Percentiles rank a stretch among this genome's conserved stretches.
phyloP scores from a whole-genome alignment of 805 yeast genomes.

The Starmerella kuoi region DNA sequence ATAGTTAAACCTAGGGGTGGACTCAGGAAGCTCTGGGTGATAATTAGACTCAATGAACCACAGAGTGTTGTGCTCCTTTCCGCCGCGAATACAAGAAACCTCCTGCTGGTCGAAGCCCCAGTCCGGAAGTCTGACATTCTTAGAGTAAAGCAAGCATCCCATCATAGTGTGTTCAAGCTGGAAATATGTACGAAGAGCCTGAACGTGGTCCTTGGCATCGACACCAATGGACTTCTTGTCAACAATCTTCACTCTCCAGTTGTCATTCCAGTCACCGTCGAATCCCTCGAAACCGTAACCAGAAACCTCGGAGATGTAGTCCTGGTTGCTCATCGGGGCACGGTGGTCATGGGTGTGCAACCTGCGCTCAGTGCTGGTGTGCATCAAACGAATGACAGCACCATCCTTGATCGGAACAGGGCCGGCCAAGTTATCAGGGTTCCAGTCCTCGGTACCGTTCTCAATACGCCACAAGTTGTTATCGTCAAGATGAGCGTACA shows the following conservation, averaged over 20 bases:
- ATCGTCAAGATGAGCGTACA: slow-evolving; percentile 49
- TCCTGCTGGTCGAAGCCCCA: slow-evolving; percentile 84
- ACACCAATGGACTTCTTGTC: slow-evolving; percentile 29
- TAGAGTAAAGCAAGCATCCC: slow-evolving; percentile 62
- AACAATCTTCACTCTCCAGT: slow-evolving; percentile 50
- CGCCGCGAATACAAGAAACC: slow-evolving; percentile 70
- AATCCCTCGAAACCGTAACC: slow-evolving; percentile 53
- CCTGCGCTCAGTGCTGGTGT: slow-evolving; percentile 52
- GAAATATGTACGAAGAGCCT: slow-evolving; percentile 58
- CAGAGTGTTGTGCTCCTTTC: slow-evolving; percentile 51
- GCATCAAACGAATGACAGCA: slow-evolving; percentile 54
- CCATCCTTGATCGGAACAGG: slow-evolving; percentile 43
- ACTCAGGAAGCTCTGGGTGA: slow-evolving; percentile 38
- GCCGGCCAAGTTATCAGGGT: slow-evolving; percentile 25
- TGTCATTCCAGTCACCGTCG: slow-evolving; percentile 55
- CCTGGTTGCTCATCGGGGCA: slow-evolving; percentile 86
- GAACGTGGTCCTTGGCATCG: slow-evolving; percentile 28
- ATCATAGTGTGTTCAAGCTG: slow-evolving; percentile 55
- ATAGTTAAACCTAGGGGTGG: slow-evolving; percentile 29
- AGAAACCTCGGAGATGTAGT: slow-evolving; percentile 74
- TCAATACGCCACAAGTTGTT: slow-evolving; percentile 71
- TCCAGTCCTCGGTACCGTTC: slow-evolving; percentile 27
- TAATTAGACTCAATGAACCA: slow-evolving; percentile 63
- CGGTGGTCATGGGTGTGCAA: slow-evolving; percentile 59
- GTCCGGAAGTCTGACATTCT: slow-evolving; percentile 53